Evolutionary conservation across 768 basidiomycete genomes (phyloP).

Genomic region (Fomitopsis serialis): DNA sequence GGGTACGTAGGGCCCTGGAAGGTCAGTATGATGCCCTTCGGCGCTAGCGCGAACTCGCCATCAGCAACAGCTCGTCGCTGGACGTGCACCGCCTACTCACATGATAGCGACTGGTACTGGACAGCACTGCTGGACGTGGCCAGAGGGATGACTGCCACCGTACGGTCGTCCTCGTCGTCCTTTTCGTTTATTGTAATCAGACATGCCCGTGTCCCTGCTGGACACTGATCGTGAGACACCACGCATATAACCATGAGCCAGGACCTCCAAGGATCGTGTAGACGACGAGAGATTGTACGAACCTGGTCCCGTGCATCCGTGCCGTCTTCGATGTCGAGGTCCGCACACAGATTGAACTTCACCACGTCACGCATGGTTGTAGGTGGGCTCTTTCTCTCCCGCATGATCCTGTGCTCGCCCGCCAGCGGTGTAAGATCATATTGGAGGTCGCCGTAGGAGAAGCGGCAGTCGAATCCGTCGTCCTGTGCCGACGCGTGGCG

Average conservation of each 20-base stretch:
- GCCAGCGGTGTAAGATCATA: constrained; percentile 59
- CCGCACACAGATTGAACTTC: constrained; percentile 63
- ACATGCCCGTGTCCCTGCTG: constrained; percentile 66
- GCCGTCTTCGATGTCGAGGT: constrained; percentile 41
- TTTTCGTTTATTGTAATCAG: constrained; percentile 65
- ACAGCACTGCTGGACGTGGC: constrained; percentile 35
- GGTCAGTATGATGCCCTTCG: constrained; percentile 50
- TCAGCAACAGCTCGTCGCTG: not conserved
- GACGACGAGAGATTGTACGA: constrained; percentile 17
- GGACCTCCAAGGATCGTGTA: not conserved
- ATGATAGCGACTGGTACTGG: constrained; percentile 23
- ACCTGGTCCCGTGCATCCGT: constrained; percentile 66
- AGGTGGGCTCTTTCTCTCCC: constrained; percentile 57
- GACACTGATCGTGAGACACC: constrained; percentile 45
- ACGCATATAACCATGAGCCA: not conserved
- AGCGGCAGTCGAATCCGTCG: constrained; percentile 52
- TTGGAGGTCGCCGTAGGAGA: constrained; percentile 32
- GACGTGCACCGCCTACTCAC: constrained; percentile 30
- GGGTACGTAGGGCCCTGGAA: constrained; percentile 64
- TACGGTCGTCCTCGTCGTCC: constrained; percentile 44
- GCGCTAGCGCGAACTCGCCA: constrained; percentile 26
- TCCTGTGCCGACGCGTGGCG: constrained; percentile 22
- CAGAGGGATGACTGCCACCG: constrained; percentile 74
- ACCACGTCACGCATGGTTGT: constrained; percentile 54
- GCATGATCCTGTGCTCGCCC: constrained; percentile 45